Conservation (phyloP, 2,329 filamentous ascomycete genomes). For the Alternaria longipes region DNA sequence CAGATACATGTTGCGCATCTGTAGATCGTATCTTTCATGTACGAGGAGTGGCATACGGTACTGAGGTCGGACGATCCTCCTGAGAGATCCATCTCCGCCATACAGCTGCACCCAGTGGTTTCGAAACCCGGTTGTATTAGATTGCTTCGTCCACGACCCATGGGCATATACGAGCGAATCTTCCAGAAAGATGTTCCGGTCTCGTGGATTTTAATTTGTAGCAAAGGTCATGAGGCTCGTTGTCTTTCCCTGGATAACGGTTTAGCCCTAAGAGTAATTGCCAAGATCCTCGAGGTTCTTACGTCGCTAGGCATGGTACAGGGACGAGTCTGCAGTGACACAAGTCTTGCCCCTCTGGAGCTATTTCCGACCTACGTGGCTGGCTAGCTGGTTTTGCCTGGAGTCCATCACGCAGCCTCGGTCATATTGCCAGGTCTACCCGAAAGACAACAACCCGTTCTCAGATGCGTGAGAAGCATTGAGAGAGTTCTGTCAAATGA, state of each 20-base stretch:
- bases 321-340: neutral
- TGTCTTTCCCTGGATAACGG: conserved; percentile 15
- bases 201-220: conserved; percentile 28
- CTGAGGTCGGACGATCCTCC: conserved; percentile 1
- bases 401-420: neutral
- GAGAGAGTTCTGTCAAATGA: conserved; percentile 7
- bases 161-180: conserved; percentile 23
- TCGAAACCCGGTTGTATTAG: conserved; percentile 32
- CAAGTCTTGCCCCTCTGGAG: neutral
- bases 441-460: neutral
- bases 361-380: neutral
- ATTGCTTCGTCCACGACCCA: conserved; percentile 26
- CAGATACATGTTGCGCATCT: neutral
- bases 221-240: conserved; percentile 34
- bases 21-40: conserved; percentile 5
- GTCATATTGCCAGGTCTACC: neutral
- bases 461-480: conserved; percentile 2
- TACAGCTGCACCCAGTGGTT: conserved; percentile 21
- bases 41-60: neutral
- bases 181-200: conserved; percentile 36
- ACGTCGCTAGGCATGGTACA: conserved; percentile 5
- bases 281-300: conserved; percentile 10
- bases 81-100: neutral
- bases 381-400: neutral
- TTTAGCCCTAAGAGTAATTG: neutral